Evolutionary conservation across 495 filamentous ascomycete species (phyloP).

Genomic region (Staphylotrichum longicolle): DNA sequence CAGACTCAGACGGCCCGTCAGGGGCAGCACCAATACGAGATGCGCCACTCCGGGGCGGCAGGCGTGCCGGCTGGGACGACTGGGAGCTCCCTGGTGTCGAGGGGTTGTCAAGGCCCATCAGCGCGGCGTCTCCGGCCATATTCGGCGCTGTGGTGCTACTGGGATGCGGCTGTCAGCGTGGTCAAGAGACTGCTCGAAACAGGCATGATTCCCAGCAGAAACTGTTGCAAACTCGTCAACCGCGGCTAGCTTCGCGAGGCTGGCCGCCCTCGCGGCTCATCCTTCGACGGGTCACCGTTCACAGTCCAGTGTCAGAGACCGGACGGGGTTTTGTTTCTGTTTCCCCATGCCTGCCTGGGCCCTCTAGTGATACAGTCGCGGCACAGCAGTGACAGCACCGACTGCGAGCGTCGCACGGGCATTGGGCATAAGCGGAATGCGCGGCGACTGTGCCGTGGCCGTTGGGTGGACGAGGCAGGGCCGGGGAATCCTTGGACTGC

Average conservation of each 20-base stretch:
- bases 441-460: neutral
- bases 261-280: constrained; percentile 2
- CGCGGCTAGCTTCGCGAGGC: neutral
- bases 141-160: too few species aligned
- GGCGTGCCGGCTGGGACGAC: neutral
- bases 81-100: neutral
- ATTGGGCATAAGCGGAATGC: neutral
- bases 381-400: neutral
- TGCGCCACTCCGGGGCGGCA: neutral
- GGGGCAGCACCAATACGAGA: constrained; percentile 8
- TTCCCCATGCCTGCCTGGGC: too few species aligned
- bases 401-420: neutral
- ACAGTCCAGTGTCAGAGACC: too few species aligned
- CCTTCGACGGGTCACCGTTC: neutral
- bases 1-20: constrained; percentile 6
- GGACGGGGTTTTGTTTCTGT: neutral
- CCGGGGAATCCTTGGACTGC: too few species aligned
- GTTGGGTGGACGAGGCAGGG: too few species aligned
- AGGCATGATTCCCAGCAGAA: neutral
- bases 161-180: neutral
- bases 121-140: neutral
- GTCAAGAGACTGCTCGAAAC: neutral
- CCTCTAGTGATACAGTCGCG: neutral
- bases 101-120: neutral
- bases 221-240: neutral